These are phyloP conservation scores for Coemansia furcata DNA, from an alignment of 192 early-diverging fungal species.

Conservation along the genomic window DNA sequence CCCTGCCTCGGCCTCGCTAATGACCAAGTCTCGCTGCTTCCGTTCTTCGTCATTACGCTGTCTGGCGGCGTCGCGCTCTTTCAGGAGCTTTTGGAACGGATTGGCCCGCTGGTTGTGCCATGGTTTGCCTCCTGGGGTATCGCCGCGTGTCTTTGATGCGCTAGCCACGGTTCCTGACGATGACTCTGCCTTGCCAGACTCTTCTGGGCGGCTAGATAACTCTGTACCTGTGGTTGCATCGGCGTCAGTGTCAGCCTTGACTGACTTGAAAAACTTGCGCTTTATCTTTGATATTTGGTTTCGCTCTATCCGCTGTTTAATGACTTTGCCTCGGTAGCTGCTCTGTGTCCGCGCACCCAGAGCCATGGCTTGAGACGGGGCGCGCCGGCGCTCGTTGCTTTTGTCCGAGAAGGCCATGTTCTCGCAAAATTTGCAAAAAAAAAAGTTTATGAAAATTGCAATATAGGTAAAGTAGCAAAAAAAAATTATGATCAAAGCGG, in stretches of 20 bases:
- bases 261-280: conserved; percentile 43
- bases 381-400: conserved; percentile 22
- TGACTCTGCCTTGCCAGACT: background rate
- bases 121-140: background rate
- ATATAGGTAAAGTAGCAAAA: background rate
- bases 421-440: background rate
- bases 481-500: background rate
- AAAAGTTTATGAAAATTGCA: conserved; percentile 2
- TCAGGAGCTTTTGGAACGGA: conserved; percentile 33
- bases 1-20: conserved; percentile 16
- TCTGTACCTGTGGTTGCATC: background rate
- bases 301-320: conserved; percentile 50
- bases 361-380: conserved; percentile 12
- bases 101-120: conserved; percentile 30
- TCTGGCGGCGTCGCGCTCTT: conserved; percentile 19
- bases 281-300: conserved; percentile 40
- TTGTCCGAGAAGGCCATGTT: conserved; percentile 8
- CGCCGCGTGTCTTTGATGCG: background rate
- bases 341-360: conserved; percentile 29
- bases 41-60: conserved; percentile 20
- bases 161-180: background rate
- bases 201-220: background rate
- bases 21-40: conserved; percentile 14
- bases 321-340: conserved; percentile 35
- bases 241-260: conserved; percentile 11